phyloP scores from a whole-genome alignment of 257 asterid species.

The Fraxinus americana region DNA sequence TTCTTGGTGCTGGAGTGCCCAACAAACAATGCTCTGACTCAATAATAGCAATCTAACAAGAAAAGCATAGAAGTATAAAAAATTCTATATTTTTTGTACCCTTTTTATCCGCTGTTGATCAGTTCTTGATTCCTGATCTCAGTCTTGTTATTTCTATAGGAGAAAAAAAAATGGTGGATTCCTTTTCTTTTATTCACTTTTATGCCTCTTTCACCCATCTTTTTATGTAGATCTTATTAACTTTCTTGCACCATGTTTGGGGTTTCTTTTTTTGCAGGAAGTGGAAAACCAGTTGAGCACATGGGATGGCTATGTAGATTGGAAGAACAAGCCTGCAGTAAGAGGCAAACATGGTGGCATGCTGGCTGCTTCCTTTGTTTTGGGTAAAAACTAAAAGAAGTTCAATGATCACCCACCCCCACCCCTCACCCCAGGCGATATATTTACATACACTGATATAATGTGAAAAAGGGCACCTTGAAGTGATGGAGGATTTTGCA shows the following conservation, averaged over 20 bases:
- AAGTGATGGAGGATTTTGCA: conserved; percentile 36
- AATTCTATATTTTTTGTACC: neutral
- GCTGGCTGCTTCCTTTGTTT: conserved; percentile 82
- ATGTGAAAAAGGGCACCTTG: conserved; percentile 36
- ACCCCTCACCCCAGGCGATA: conserved; percentile 1
- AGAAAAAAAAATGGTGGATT: conserved; percentile 26
- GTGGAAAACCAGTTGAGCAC: conserved; percentile 48
- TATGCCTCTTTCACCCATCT: neutral
- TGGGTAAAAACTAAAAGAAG: conserved; percentile 43
- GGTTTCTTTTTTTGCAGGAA: neutral
- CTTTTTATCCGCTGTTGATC: conserved; percentile 20
- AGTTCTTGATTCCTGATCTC: neutral
- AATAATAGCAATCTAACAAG: neutral
- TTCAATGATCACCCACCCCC: neutral
- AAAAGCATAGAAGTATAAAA: neutral
- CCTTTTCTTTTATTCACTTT: neutral
- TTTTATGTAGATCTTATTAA: neutral
- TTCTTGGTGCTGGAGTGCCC: conserved; percentile 7
- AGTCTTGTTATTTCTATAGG: neutral
- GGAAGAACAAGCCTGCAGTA: conserved; percentile 69
- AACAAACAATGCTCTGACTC: neutral
- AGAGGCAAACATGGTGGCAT: conserved; percentile 80
- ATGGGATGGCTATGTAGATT: conserved; percentile 86
- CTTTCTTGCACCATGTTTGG: neutral
- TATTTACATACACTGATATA: conserved; percentile 23